phyloP scores from a whole-genome alignment of 305 asterid species.

The Fraxinus floribunda region DNA sequence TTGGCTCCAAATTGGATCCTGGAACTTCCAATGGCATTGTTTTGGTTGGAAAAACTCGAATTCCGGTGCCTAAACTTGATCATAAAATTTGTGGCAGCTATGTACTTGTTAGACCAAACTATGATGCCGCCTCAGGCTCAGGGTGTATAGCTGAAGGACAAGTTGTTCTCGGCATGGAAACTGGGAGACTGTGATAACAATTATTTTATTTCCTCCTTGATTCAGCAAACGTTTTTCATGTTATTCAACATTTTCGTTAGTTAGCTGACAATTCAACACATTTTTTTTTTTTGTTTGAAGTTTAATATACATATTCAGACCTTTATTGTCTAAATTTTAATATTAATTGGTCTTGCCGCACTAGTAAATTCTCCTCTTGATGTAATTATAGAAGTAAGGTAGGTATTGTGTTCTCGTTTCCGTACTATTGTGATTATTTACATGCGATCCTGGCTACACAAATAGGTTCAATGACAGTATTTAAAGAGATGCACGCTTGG shows the following conservation, averaged over 20 bases:
- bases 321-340: neutral
- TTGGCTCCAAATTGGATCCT: neutral
- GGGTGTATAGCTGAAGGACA: neutral
- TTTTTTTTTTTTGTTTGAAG: neutral
- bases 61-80: slow-evolving; percentile 14
- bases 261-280: neutral
- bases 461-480: too few relatives aligned
- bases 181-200: neutral
- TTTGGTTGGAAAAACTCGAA: slow-evolving; percentile 10
- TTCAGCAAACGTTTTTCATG: neutral
- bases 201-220: neutral
- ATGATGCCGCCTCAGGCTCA: neutral
- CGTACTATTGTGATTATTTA: neutral
- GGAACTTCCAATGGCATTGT: neutral
- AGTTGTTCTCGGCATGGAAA: neutral
- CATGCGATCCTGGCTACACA: neutral
- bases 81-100: neutral
- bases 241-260: neutral
- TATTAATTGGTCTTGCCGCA: neutral
- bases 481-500: too few relatives aligned
- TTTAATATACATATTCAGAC: neutral
- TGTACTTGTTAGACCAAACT: neutral
- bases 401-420: neutral
- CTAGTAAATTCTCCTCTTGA: neutral
- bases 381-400: neutral